Conservation (phyloP, 768 basidiomycete species). For the Lentinula raphanica region DNA sequence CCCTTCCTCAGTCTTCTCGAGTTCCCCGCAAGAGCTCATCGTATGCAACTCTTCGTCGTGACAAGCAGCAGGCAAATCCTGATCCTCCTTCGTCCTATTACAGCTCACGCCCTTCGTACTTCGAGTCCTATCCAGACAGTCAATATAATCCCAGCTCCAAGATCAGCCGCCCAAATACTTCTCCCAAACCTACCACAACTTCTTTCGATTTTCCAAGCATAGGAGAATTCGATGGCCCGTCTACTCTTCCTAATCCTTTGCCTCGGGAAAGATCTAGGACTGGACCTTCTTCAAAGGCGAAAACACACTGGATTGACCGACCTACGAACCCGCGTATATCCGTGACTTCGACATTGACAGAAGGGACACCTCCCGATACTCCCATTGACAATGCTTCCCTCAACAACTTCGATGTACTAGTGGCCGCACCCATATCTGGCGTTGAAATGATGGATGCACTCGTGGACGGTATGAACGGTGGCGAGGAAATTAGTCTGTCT, state of each 20-base stretch:
- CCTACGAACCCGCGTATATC: slow-evolving; percentile 57
- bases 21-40: slow-evolving; percentile 51
- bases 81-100: slow-evolving; percentile 17
- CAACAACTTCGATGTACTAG: slow-evolving; percentile 57
- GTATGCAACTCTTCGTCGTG: slow-evolving; percentile 50
- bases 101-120: slow-evolving; percentile 33
- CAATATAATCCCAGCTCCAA: slow-evolving; percentile 18
- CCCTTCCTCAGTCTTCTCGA: slow-evolving; percentile 34
- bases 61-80: slow-evolving; percentile 27
- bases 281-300: slow-evolving; percentile 43
- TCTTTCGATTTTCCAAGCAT: slow-evolving; percentile 26
- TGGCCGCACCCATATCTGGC: slow-evolving; percentile 71
- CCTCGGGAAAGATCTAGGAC: slow-evolving; percentile 51
- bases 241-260: slow-evolving; percentile 25
- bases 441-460: slow-evolving; percentile 87
- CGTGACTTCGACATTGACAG: slow-evolving; percentile 62
- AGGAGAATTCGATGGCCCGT: slow-evolving; percentile 25
- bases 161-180: slow-evolving; percentile 12
- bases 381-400: slow-evolving; percentile 49
- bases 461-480: slow-evolving; percentile 86
- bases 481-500: slow-evolving; percentile 47
- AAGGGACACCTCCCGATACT: slow-evolving; percentile 69
- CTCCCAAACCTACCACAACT: slow-evolving; percentile 25
- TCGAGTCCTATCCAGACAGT: slow-evolving; percentile 38
- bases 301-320: slow-evolving; percentile 34